phyloP scores from a whole-genome alignment of 768 basidiomycete species.

The Lentinula guzmanii region DNA sequence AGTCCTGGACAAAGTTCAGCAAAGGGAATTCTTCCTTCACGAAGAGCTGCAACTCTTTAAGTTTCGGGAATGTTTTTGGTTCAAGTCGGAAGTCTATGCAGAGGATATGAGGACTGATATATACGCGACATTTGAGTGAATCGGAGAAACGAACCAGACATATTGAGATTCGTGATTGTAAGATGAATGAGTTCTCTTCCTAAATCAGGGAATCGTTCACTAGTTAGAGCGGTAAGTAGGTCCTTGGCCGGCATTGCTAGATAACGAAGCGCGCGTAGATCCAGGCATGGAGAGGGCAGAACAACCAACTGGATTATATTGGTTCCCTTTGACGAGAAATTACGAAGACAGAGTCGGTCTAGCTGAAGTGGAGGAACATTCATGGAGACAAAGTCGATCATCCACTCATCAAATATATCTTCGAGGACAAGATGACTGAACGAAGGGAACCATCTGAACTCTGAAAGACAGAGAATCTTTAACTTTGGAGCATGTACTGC shows the following conservation, averaged over 20 bases:
- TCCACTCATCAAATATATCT: slow-evolving; percentile 6
- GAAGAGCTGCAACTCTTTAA: not conserved
- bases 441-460: slow-evolving; percentile 3
- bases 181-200: not conserved
- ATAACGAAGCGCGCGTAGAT: not conserved
- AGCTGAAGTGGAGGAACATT: not conserved
- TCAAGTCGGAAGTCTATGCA: not conserved
- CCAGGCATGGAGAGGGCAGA: slow-evolving; percentile 1
- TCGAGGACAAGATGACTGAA: not conserved
- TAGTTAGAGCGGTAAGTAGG: not conserved
- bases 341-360: not conserved
- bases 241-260: not conserved
- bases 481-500: not conserved
- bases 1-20: not conserved
- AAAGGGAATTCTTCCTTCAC: not conserved
- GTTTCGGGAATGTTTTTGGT: not conserved
- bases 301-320: slow-evolving; percentile 1
- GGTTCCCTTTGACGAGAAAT: not conserved
- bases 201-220: not conserved
- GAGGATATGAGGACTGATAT: not conserved
- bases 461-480: slow-evolving; percentile 4
- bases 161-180: not conserved
- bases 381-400: not conserved
- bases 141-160: not conserved
- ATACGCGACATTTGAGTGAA: no score